Conservation (phyloP, 441 rosid genomes). For the Capsella rubella region DNA sequence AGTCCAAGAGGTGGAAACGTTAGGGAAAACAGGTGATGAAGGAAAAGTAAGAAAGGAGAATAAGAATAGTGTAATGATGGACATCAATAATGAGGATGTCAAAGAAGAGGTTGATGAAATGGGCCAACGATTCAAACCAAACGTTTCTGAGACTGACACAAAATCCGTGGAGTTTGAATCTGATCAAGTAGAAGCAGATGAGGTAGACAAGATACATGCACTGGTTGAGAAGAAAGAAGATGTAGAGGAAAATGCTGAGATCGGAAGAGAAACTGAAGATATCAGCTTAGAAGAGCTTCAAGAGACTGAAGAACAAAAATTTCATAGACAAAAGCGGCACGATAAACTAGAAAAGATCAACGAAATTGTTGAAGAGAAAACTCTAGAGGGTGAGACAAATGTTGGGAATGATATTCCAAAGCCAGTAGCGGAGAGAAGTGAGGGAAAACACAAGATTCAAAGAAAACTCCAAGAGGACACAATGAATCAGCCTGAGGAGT, state of each 20-base stretch:
- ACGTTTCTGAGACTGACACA: slow-evolving; percentile 9
- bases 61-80: slow-evolving; percentile 15
- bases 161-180: not conserved
- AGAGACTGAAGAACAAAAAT: slow-evolving; percentile 12
- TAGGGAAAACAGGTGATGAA: slow-evolving; percentile 3
- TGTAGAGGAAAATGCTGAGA: slow-evolving; percentile 5
- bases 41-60: slow-evolving; percentile 5
- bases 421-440: slow-evolving; percentile 19
- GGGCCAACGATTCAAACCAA: slow-evolving; percentile 16
- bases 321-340: not conserved
- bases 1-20: not conserved
- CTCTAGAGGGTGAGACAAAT: slow-evolving; percentile 32
- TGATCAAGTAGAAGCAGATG: not conserved
- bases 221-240: slow-evolving; percentile 13
- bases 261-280: slow-evolving; percentile 5
- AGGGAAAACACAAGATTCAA: slow-evolving; percentile 4
- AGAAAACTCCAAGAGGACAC: not conserved
- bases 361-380: slow-evolving; percentile 20
- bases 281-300: slow-evolving; percentile 11
- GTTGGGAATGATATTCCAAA: not conserved
- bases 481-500: slow-evolving; percentile 12
- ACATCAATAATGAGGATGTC: not conserved
- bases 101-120: slow-evolving; percentile 31
- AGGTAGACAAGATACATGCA: slow-evolving; percentile 16
- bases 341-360: slow-evolving; percentile 5